Conservation (phyloP, 2,329 filamentous ascomycete species). For the Fusarium irregulare region DNA sequence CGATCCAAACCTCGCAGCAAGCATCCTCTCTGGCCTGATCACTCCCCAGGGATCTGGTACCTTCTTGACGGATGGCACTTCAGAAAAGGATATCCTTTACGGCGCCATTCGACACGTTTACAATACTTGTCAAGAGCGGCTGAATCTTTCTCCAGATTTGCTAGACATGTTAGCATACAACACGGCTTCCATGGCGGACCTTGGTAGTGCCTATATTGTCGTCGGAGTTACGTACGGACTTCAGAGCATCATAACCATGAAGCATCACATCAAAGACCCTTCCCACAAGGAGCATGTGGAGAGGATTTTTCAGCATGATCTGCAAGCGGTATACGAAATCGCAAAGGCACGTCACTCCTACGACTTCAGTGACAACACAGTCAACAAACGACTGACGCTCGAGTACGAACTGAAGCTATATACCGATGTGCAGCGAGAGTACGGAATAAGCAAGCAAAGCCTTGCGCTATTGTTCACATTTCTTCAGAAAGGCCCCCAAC, state of each 20-base stretch:
- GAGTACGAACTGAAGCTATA: constrained; percentile 20
- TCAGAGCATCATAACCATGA: constrained; percentile 14
- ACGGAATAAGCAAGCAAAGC: not conserved
- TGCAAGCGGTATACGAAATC: not conserved
- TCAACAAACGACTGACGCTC: constrained; percentile 4
- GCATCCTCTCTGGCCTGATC: constrained; percentile 12
- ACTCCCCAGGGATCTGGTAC: constrained; percentile 11
- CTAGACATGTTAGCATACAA: rapidly evolving
- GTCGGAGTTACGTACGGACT: constrained; percentile 27
- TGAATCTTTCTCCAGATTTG: rapidly evolving
- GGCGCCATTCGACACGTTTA: not conserved
- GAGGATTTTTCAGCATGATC: not conserved
- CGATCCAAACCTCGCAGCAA: constrained; percentile 10
- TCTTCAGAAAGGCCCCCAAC: not conserved
- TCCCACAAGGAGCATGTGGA: not conserved
- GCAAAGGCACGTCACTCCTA: not conserved
- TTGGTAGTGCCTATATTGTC: constrained; percentile 25
- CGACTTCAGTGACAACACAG: not conserved
- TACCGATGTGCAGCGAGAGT: constrained; percentile 16
- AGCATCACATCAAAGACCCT: not conserved
- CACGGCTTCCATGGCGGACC: rapidly evolving
- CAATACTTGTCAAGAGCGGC: not conserved
- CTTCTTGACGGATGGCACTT: constrained; percentile 6
- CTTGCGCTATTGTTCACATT: constrained; percentile 1
- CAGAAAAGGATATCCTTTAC: rapidly evolving